Evolutionary conservation across 371 early-diverging fungal genomes (phyloP), one percentile per base, ranked within the genome.

Genomic region (Fennellomyces sp.): DNA sequence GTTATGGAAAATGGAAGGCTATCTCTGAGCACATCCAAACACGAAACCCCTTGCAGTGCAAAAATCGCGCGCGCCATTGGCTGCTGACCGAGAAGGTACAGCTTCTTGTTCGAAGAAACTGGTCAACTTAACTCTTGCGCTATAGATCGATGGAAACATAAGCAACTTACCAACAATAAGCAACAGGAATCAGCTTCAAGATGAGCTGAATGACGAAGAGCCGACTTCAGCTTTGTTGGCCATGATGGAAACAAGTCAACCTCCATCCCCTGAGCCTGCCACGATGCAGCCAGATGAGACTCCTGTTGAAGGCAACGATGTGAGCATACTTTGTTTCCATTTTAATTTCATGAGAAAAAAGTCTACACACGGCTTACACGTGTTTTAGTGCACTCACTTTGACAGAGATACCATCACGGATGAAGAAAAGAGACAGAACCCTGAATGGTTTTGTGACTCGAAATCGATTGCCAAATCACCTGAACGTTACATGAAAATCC

Each of bases 401-500:
- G 65, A 73, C 47, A 47, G 61, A 54, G 41, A 55, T 28, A 52
- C 36, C 6, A 77, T 85, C 15, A 72, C 79, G 19, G 88, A 84
- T 29, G 76, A 81, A 29, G 94, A 94, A 74, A 81, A 70, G 31
- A 56, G 47, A 3, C 73, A 72, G n/a, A 86, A 89, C 60, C 73
- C 87, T 3, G 93, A 93, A 80, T 94, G 90, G 76, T 94, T 94
- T 64, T 45, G 45, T 45, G 69, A 65, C 28, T 25, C 29, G 10
- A 86, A 87, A 25, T 87, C 81, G 51, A 70, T 78, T 8, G 76
- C 81, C 54, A 95, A 94, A 60, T 94, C 94, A n/a, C 93, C 94
- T 0, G 91, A 91, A 52, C 85, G 95, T 36, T 96, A 96, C 66
- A 69, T 92, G 39, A 74, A 76, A 49, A 94, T 96, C 39, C 79